Evolutionary conservation across 2,329 filamentous ascomycete species (phyloP), one percentile per base, ranked within the genome.

Genomic region (Stagonosporopsis vannaccii): DNA sequence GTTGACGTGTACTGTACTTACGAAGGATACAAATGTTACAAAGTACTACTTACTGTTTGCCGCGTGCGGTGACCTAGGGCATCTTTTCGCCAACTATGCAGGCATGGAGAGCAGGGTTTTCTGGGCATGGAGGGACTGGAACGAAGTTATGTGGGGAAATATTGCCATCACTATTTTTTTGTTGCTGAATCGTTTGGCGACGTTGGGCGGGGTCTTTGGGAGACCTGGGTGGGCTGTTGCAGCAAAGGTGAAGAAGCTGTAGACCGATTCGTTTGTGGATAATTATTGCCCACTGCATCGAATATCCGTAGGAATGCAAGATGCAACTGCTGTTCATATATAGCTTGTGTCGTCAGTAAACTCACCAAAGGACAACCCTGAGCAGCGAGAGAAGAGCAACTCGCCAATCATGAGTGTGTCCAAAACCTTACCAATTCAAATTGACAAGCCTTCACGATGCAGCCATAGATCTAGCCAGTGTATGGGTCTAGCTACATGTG

Each of bases 81-180:
- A 73, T 45, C 64, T 73, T 8, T 65, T 58, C 19, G 44, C 59
- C 4, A 68, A 59, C 33, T 72, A 71, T 32, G 36, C 40, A 11
- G 62, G 56, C 20, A 66, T 73, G 66, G 66, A 60, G 0, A 48
- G 44, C 3, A 56, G 62, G 9, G 42, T 63, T 12, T 69, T 72
- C 35, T 69, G 59, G 66, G 40, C 68, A n/a, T 68, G 64, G 9
- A 33, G 35, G 11, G 46, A 35, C 12, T 71, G 65, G 50, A 69
- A 65, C 40, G 61, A 60, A 44, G 60, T 64, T 36, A 68, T 72
- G 66, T 65, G 64, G 60, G 68, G 68, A 19, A 72, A 71, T 59
- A 65, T 72, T 45, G 63, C 56, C 1, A 25, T 61, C 7, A 71
- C 60, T 19, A 56, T 58, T 6, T 66, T 72, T 43, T 51, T 72